phyloP scores from a whole-genome alignment of 225 moss, liverwort and hornwort species.

The Lunularia cruciata region DNA sequence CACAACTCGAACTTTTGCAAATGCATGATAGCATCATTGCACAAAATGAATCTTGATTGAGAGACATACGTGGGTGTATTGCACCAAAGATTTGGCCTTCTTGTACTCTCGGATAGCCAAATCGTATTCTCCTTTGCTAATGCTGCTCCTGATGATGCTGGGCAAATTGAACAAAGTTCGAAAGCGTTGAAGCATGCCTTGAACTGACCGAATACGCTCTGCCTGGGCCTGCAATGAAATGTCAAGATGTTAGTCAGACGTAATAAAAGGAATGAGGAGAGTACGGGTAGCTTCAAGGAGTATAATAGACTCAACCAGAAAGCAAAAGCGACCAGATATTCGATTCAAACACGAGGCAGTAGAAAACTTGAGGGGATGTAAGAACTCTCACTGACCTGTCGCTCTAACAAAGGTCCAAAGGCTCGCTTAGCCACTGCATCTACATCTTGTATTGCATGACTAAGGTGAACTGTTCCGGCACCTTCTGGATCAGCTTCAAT shows the following conservation, averaged over 20 bases:
- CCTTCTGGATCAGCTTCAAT: conserved; percentile 88
- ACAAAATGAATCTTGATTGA: background rate
- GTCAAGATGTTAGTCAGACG: background rate
- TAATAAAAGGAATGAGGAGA: background rate
- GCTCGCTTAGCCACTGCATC: conserved; percentile 94
- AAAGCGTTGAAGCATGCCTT: conserved; percentile 99
- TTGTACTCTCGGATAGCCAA: conserved; percentile 96
- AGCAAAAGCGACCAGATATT: background rate
- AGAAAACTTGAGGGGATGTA: no score
- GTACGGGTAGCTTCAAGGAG: background rate
- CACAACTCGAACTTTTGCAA: no score
- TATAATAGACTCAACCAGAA: background rate
- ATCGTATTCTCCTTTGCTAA: conserved; percentile 93
- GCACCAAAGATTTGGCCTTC: conserved; percentile 90
- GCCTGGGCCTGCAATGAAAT: conserved; percentile 74
- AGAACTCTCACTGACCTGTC: conserved; percentile 51
- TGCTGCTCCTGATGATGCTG: conserved; percentile 86
- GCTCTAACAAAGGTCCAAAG: conserved; percentile 86
- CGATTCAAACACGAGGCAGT: background rate
- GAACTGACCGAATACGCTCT: conserved; percentile 94
- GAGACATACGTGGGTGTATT: conserved; percentile 80
- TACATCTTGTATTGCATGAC: conserved; percentile 66
- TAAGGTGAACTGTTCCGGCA: conserved; percentile 87
- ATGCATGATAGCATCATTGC: no score
- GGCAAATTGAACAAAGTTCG: conserved; percentile 94